Evolutionary conservation across 768 basidiomycete genomes (phyloP).

Genomic region (Suillus discolor): DNA sequence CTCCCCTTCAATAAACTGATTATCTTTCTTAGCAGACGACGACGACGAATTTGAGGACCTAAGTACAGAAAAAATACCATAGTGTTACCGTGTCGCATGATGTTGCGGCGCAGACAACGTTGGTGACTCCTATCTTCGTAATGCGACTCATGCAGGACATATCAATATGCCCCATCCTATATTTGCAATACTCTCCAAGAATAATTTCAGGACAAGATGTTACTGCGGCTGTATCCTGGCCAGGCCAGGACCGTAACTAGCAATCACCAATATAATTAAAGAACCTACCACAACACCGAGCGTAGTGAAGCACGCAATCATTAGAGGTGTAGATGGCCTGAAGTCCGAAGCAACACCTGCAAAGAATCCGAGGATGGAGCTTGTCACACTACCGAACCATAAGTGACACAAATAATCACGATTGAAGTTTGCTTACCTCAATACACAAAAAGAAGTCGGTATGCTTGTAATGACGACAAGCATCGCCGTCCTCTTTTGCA

Average conservation of each 20-base stretch:
- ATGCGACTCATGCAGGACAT: too few species aligned
- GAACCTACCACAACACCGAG: neutral
- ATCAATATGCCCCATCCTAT: neutral
- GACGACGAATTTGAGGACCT: too few species aligned
- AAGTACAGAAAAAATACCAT: too few species aligned
- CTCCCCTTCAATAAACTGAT: too few species aligned
- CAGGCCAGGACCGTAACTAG: neutral
- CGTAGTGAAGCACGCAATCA: neutral
- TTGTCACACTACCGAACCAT: neutral
- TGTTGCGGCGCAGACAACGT: too few species aligned
- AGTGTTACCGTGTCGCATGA: too few species aligned
- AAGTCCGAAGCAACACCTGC: neutral
- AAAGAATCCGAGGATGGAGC: neutral
- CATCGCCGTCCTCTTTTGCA: neutral
- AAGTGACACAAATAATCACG: neutral
- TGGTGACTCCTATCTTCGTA: too few species aligned
- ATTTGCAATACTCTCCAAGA: neutral
- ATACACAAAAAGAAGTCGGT: neutral
- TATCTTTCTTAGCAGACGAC: too few species aligned
- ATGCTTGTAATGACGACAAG: neutral
- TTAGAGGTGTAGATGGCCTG: neutral
- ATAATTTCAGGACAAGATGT: neutral
- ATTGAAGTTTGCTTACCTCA: neutral
- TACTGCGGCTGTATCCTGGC: neutral
- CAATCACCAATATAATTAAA: neutral